Percentiles rank a stretch among this genome's conserved stretches.
These are phyloP conservation scores for Lecanicillium sp. DNA, from an alignment of 2,329 filamentous ascomycete genomes.

Conservation along the genomic window DNA sequence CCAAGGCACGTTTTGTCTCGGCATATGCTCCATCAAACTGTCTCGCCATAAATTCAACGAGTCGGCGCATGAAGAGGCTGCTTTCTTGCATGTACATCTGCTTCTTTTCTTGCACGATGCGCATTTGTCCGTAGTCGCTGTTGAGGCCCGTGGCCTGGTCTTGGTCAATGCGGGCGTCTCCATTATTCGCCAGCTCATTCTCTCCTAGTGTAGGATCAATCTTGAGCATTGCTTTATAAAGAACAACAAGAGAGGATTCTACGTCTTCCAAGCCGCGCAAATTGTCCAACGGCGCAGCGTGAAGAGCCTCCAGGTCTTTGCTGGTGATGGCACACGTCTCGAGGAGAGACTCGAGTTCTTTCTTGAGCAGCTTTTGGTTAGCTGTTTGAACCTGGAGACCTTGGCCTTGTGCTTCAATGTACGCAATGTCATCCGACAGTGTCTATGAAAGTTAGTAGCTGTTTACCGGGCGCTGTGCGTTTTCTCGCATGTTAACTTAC, in stretches of 20 bases:
- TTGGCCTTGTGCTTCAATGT: slow-evolving; percentile 95
- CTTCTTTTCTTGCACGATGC: slow-evolving; percentile 89
- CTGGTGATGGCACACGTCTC: slow-evolving; percentile 84
- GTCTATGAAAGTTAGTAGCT: slow-evolving; percentile 52
- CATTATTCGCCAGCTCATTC: slow-evolving; percentile 41
- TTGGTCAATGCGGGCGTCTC: slow-evolving; percentile 38
- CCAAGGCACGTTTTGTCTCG: slow-evolving; percentile 60
- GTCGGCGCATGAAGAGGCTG: slow-evolving; percentile 66
- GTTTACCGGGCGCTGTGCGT: not conserved
- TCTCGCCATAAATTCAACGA: slow-evolving; percentile 75
- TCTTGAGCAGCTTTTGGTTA: slow-evolving; percentile 90
- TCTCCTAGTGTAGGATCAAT: slow-evolving; percentile 76
- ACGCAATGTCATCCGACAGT: slow-evolving; percentile 89
- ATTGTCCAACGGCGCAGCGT: slow-evolving; percentile 66
- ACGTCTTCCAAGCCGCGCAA: slow-evolving; percentile 67
- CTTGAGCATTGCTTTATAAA: slow-evolving; percentile 90
- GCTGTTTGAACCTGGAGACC: slow-evolving; percentile 95
- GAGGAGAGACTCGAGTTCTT: slow-evolving; percentile 81
- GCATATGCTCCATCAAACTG: slow-evolving; percentile 73
- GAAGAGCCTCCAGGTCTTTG: slow-evolving; percentile 66
- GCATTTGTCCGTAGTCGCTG: slow-evolving; percentile 80
- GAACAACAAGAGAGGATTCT: slow-evolving; percentile 67
- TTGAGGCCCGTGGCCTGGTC: slow-evolving; percentile 50
- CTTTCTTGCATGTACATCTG: slow-evolving; percentile 79
- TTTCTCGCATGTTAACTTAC: slow-evolving; percentile 53